Evolutionary conservation across 202 grass and related monocot genomes (phyloP), one percentile per base, ranked within the genome.

Genomic region (Digitaria exilis): DNA sequence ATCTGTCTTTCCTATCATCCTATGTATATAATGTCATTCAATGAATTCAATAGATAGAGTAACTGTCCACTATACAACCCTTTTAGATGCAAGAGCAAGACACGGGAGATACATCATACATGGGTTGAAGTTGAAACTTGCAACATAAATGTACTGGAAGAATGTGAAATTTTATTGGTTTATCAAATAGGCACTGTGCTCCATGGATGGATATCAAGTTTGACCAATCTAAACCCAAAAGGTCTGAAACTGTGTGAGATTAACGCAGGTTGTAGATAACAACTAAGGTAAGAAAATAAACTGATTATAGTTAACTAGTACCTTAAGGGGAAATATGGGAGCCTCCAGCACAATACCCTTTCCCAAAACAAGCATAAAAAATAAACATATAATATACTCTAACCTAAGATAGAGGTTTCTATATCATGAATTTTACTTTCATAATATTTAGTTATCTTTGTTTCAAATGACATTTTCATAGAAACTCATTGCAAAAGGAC

Each of bases 221-320:
- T 29, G 13, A 76, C 22, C 11, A 59, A 15, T 82, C 41, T 24
- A 9, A 77, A 67, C 32, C 41, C 60, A 67, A 88, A 77, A 80
- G 18, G 4, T 19, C 62, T 42, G 16, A 81, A 59, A 60, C 74
- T 37, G 2, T 34, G 14, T 82, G 52, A 87, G 67, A 45, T 52
- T 42, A 65, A 55, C 49, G 51, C 14, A 74, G 57, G 39, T 37
- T 55, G 4, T 18, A 77, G 43, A 63, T 9, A 76, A 69, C 18
- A 63, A 65, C 9, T 0, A 3, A 41, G 50, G 13, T 14, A 50
- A 43, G 17, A 22, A 69, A 71, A 60, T 34, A 77, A 77, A 50
- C 12, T 71, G 35, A 48, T 31, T n/a, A 7, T 75, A 3, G 57
- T 41, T 76, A 64, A 71, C 49, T 59, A 57, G 21, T 21, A 67